Conservation (phyloP, 225 moss, liverwort and hornwort genomes). For the Polytrichum commune region DNA sequence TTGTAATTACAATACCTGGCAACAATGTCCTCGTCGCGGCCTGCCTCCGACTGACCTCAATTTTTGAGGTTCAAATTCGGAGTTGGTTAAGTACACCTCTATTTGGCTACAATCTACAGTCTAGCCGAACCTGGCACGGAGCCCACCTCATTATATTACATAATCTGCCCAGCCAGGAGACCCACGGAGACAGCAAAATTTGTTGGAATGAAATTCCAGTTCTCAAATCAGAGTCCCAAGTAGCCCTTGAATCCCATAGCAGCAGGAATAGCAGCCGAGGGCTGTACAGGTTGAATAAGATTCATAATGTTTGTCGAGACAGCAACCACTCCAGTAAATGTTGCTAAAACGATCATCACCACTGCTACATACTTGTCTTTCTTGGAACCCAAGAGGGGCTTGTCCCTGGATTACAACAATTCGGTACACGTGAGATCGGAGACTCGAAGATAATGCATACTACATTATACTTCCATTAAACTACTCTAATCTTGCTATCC, state of each 20-base stretch:
- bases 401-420: slow-evolving; percentile 42
- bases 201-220: neutral
- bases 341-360: slow-evolving; percentile 71
- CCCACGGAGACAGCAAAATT: neutral
- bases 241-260: slow-evolving; percentile 26
- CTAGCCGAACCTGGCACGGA: neutral
- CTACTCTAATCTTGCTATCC: neutral
- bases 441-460: neutral
- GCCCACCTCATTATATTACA: neutral
- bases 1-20: slow-evolving; percentile 2
- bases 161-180: neutral
- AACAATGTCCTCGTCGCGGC: neutral
- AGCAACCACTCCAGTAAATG: slow-evolving; percentile 65
- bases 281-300: slow-evolving; percentile 26
- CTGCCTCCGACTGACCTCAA: neutral
- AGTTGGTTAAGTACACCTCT: neutral
- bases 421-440: neutral
- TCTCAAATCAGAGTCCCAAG: slow-evolving; percentile 23
- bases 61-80: neutral
- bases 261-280: slow-evolving; percentile 11
- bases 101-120: neutral
- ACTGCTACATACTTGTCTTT: slow-evolving; percentile 65
- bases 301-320: slow-evolving; percentile 66
- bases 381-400: slow-evolving; percentile 55
- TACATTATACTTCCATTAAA: neutral